Percentiles rank a stretch among this genome's conserved stretches.
These are phyloP conservation scores for Ogataea polymorpha DNA, from an alignment of 805 yeast species.

Conservation along the genomic window DNA sequence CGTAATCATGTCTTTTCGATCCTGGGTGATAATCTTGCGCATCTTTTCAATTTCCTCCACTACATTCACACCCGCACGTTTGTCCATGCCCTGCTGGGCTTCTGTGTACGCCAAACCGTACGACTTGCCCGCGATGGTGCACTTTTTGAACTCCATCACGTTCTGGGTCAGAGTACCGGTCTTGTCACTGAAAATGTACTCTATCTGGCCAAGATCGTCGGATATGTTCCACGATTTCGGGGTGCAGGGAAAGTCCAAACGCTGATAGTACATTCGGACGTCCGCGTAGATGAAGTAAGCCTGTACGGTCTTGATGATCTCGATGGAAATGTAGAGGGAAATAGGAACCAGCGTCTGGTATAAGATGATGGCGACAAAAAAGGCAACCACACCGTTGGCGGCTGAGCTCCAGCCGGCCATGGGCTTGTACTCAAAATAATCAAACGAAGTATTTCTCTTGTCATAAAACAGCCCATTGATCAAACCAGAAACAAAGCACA, in stretches of 20 bases:
- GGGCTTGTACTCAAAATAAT: constrained; percentile 60
- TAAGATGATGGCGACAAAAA: constrained; percentile 69
- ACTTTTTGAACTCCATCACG: constrained; percentile 78
- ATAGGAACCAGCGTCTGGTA: constrained; percentile 79
- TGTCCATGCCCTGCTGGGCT: constrained; percentile 69
- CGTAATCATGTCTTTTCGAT: constrained; percentile 46
- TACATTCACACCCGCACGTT: constrained; percentile 61
- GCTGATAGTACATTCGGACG: constrained; percentile 63
- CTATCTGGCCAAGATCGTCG: constrained; percentile 82
- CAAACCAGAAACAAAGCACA: constrained; percentile 69
- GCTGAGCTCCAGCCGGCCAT: constrained; percentile 54
- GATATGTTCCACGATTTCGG: constrained; percentile 84
- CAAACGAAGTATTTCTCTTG: constrained; percentile 41
- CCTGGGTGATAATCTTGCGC: constrained; percentile 39
- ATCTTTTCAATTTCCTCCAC: constrained; percentile 44
- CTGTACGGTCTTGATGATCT: constrained; percentile 73
- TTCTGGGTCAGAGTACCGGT: constrained; percentile 84
- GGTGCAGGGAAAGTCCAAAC: constrained; percentile 68
- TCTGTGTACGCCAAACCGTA: constrained; percentile 79
- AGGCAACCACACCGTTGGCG: constrained; percentile 61
- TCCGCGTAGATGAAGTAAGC: constrained; percentile 75
- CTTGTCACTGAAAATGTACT: constrained; percentile 77
- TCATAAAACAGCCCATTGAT: constrained; percentile 65
- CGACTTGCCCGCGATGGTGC: constrained; percentile 62
- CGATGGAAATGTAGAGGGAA: constrained; percentile 74